Evolutionary conservation across 2,329 filamentous ascomycete species (phyloP).

Genomic region (Ophiostoma ulmi): DNA sequence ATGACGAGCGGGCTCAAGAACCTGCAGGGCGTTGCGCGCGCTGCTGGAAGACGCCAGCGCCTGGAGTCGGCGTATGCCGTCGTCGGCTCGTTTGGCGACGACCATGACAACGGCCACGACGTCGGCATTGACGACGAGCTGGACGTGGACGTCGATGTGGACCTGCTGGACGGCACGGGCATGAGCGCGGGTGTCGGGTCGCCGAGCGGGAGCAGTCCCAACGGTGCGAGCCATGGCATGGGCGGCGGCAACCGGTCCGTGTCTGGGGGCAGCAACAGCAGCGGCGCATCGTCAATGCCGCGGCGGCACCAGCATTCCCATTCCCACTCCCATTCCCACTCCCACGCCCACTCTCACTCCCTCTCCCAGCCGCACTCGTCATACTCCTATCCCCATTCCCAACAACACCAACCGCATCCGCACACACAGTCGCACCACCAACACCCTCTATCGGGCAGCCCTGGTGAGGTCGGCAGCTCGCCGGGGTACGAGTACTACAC

Average conservation of each 20-base stretch:
- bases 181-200: constrained; percentile 32
- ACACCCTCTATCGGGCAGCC: constrained; percentile 27
- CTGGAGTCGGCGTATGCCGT: constrained; percentile 41
- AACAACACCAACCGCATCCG: neutral
- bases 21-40: constrained; percentile 63
- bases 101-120: constrained; percentile 36
- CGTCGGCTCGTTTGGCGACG: constrained; percentile 50
- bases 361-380: constrained; percentile 18
- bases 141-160: constrained; percentile 54
- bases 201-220: constrained; percentile 36
- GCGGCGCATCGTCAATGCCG: constrained; percentile 4
- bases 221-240: constrained; percentile 29
- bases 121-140: constrained; percentile 63
- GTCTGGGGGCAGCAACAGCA: constrained; percentile 31
- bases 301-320: constrained; percentile 11
- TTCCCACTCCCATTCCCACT: neutral
- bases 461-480: constrained; percentile 22
- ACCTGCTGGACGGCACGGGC: constrained; percentile 39
- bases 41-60: constrained; percentile 60
- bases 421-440: constrained; percentile 13
- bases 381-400: constrained; percentile 2
- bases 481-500: constrained; percentile 30
- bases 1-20: constrained; percentile 82
- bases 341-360: neutral
- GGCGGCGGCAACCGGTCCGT: constrained; percentile 31